A percentile compares a stretch with the other conserved stretches of the same genome.
These are phyloP conservation scores for Suillus plorans DNA, from an alignment of 768 basidiomycete species.

Conservation along the genomic window DNA sequence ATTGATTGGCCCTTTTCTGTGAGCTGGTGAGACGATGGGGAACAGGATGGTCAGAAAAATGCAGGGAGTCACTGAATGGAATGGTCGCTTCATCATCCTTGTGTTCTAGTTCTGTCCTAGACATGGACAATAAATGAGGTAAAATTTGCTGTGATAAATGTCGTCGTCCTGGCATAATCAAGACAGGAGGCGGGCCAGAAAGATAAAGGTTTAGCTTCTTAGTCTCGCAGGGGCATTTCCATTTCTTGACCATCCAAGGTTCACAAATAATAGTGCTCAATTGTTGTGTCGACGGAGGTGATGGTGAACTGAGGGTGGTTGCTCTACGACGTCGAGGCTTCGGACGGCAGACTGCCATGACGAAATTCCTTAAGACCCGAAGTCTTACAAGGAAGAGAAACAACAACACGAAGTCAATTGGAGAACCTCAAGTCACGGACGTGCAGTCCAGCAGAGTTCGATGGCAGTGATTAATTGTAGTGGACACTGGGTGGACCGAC, in stretches of 20 bases:
- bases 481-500: neutral
- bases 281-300: neutral
- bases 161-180: slow-evolving; percentile 2
- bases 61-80: neutral
- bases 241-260: neutral
- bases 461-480: neutral
- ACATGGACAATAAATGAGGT: neutral
- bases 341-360: neutral
- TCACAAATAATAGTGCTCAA: neutral
- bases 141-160: slow-evolving; percentile 1
- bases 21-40: neutral
- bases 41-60: neutral
- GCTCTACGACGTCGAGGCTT: neutral
- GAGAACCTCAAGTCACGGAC: neutral
- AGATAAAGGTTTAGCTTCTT: neutral
- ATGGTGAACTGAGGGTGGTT: neutral
- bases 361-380: neutral
- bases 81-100: neutral
- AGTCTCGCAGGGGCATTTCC: neutral
- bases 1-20: slow-evolving; percentile 6
- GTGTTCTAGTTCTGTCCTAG: neutral
- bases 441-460: neutral
- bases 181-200: neutral
- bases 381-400: no score
- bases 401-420: neutral